Conservation (phyloP, 306 rosid genomes). For the Nissolia schottii region DNA sequence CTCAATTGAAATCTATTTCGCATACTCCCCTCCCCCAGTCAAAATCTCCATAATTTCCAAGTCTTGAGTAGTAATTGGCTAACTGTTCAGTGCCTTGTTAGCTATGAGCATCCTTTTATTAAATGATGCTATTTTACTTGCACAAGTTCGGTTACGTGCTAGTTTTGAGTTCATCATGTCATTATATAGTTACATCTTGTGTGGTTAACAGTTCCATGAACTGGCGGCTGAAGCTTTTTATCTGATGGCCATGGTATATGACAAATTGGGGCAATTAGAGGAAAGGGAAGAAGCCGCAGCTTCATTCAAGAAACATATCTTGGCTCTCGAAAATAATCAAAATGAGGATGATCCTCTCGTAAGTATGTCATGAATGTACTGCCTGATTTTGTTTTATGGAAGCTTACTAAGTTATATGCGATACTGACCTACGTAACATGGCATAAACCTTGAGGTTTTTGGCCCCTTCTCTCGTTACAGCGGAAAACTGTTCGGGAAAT, state of each 20-base stretch:
- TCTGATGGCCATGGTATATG: slow-evolving; percentile 72
- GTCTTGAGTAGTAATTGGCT: not conserved
- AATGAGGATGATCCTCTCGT: slow-evolving; percentile 42
- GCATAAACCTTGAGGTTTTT: not conserved
- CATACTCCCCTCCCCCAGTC: not conserved
- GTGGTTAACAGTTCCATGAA: slow-evolving; percentile 68
- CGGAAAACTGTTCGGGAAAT: not conserved
- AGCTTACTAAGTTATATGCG: not conserved
- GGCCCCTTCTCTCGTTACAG: not conserved
- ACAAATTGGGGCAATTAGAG: slow-evolving; percentile 65
- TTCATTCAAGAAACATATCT: slow-evolving; percentile 65
- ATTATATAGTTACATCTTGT: not conserved
- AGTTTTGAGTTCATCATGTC: not conserved
- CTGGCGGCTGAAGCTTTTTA: slow-evolving; percentile 95
- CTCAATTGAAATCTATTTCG: not conserved
- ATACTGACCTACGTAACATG: not conserved
- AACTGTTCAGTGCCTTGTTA: not conserved
- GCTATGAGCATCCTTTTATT: not conserved
- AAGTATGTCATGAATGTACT: slow-evolving; percentile 32
- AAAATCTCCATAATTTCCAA: not conserved
- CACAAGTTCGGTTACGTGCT: not conserved
- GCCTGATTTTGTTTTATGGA: not conserved
- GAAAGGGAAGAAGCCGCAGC: slow-evolving; percentile 84
- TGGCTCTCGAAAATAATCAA: slow-evolving; percentile 58
- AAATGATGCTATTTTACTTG: not conserved